These are phyloP conservation scores for Thermochaetoides dissita DNA, from an alignment of 2,329 filamentous ascomycete genomes.

Conservation along the genomic window DNA sequence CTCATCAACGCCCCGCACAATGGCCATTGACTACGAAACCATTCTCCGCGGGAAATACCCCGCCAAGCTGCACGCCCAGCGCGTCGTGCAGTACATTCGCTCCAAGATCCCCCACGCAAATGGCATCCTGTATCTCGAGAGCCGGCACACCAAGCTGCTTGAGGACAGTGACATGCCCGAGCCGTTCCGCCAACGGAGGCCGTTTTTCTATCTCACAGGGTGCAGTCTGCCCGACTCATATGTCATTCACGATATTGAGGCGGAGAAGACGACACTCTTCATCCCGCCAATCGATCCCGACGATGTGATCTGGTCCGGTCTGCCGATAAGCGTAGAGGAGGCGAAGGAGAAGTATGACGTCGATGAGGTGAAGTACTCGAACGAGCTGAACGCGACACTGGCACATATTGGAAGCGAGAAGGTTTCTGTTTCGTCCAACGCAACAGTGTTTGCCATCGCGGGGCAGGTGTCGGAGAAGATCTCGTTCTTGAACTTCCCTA, in stretches of 20 bases:
- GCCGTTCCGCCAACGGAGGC: constrained; percentile 76
- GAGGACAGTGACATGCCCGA: constrained; percentile 81
- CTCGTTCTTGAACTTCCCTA: constrained; percentile 56
- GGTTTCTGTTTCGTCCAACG: constrained; percentile 15
- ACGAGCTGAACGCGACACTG: constrained; percentile 62
- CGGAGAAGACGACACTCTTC: constrained; percentile 66
- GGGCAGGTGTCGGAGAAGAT: constrained; percentile 61
- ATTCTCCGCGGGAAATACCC: constrained; percentile 56
- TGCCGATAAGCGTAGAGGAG: constrained; percentile 64
- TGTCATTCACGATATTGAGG: constrained; percentile 65
- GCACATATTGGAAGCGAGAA: constrained; percentile 31
- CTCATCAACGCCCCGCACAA: background rate
- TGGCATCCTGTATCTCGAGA: constrained; percentile 79
- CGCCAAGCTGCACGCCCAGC: constrained; percentile 72
- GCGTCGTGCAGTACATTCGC: constrained; percentile 67
- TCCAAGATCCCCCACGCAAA: constrained; percentile 48
- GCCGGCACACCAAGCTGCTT: constrained; percentile 62
- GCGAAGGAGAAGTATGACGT: constrained; percentile 67
- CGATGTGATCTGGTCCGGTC: constrained; percentile 82
- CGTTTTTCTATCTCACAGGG: constrained; percentile 90
- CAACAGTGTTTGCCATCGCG: constrained; percentile 60
- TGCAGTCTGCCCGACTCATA: constrained; percentile 67
- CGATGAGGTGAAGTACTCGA: constrained; percentile 59
- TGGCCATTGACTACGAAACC: constrained; percentile 26
- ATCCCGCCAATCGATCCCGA: constrained; percentile 83